phyloP scores from a whole-genome alignment of 371 early-diverging fungal species.

The Mortierella sp. region DNA sequence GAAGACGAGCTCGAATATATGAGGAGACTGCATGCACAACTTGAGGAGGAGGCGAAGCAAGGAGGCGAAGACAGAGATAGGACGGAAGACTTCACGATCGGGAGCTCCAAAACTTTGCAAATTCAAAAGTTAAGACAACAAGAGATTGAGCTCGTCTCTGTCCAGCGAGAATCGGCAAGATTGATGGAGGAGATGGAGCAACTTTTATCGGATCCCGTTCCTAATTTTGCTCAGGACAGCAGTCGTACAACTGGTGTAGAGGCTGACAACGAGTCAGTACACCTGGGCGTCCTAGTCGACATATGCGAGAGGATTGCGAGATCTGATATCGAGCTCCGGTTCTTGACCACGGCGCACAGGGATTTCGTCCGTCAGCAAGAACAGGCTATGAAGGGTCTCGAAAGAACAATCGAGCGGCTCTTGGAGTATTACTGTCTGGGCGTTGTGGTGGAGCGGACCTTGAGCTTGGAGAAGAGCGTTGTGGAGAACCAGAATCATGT shows the following conservation, averaged over 20 bases:
- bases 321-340: conserved; percentile 37
- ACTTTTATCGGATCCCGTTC: conserved; percentile 27
- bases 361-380: conserved; percentile 27
- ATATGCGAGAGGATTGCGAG: conserved; percentile 43
- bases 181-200: conserved; percentile 41
- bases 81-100: conserved; percentile 20
- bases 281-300: conserved; percentile 34
- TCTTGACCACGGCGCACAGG: conserved; percentile 23
- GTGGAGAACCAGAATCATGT: conserved; percentile 24
- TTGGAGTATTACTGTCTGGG: conserved; percentile 34
- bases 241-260: background rate
- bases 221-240: background rate
- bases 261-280: background rate
- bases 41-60: background rate
- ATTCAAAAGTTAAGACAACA: conserved; percentile 42
- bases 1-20: conserved; percentile 39
- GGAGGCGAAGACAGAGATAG: background rate
- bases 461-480: conserved; percentile 13
- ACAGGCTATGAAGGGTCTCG: conserved; percentile 18
- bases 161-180: conserved; percentile 34
- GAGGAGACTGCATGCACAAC: conserved; percentile 17
- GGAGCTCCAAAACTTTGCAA: conserved; percentile 15
- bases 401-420: conserved; percentile 9
- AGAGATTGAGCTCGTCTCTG: conserved; percentile 45
- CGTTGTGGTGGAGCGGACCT: conserved; percentile 13